Conservation (phyloP, 768 basidiomycete species). For the Fomitopsis serialis region DNA sequence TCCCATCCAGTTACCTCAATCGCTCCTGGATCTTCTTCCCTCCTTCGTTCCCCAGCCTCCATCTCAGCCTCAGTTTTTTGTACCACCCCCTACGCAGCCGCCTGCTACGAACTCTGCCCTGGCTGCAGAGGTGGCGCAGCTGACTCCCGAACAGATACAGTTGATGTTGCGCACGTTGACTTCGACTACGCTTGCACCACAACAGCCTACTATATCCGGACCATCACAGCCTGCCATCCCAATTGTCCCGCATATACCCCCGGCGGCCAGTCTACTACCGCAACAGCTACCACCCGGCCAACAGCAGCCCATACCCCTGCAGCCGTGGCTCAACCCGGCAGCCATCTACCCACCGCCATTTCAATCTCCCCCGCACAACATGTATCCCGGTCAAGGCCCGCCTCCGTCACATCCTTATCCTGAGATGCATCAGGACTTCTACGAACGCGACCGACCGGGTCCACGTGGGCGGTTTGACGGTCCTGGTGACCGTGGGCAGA, state of each 20-base stretch:
- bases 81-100: constrained; percentile 6
- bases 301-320: constrained; percentile 10
- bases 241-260: constrained; percentile 11
- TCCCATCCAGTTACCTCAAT: constrained; percentile 9
- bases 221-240: constrained; percentile 23
- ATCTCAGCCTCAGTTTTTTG: constrained; percentile 1
- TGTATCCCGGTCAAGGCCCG: constrained; percentile 19
- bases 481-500: constrained; percentile 22
- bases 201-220: constrained; percentile 11
- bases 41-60: constrained; percentile 9
- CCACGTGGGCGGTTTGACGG: constrained; percentile 7
- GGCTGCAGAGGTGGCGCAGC: constrained; percentile 64
- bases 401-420: constrained; percentile 12
- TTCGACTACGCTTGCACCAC: constrained; percentile 31
- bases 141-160: constrained; percentile 76
- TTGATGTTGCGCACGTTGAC: constrained; percentile 55
- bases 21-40: constrained; percentile 5
- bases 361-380: constrained; percentile 7
- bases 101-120: constrained; percentile 32
- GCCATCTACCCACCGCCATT: constrained; percentile 16
- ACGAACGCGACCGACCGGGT: constrained; percentile 10
- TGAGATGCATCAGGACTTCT: constrained; percentile 21
- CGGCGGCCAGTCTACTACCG: constrained; percentile 6
- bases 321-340: constrained; percentile 16
- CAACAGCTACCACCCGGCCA: constrained; percentile 16